Conservation (phyloP, 139 green algal genomes). For the Ulvella scutata region DNA sequence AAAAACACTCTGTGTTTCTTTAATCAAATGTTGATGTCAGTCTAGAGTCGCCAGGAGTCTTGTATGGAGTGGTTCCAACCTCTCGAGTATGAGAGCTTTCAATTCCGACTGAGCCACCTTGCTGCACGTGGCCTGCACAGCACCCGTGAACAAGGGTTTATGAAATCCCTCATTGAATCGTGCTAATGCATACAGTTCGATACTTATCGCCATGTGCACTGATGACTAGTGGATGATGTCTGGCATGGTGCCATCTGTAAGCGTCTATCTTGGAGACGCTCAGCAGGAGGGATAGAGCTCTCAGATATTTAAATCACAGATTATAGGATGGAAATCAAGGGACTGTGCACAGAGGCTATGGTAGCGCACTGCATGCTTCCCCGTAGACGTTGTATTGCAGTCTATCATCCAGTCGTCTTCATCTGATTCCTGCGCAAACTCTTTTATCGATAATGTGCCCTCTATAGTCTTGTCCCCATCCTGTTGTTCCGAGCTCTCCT, state of each 20-base stretch:
- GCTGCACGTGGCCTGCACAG: not conserved
- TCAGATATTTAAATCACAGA: too few relatives aligned
- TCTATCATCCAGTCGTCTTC: constrained; percentile 1
- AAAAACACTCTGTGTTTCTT: too few relatives aligned
- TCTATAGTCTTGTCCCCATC: too few relatives aligned
- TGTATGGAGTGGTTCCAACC: not conserved
- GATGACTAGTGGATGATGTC: too few relatives aligned
- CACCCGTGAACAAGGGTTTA: not conserved
- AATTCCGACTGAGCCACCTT: not conserved
- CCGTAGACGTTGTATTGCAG: not conserved
- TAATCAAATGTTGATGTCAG: not conserved
- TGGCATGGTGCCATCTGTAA: too few relatives aligned
- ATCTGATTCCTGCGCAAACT: not conserved
- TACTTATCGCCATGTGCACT: too few relatives aligned
- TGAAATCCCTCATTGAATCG: not conserved
- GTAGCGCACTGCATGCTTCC: not conserved
- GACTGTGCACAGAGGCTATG: not conserved
- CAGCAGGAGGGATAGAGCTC: too few relatives aligned
- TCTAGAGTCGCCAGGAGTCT: not conserved
- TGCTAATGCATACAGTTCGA: too few relatives aligned
- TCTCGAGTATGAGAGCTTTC: not conserved
- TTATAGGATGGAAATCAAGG: too few relatives aligned
- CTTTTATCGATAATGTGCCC: not conserved
- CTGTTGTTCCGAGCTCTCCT: too few relatives aligned
- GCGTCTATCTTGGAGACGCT: too few relatives aligned